Evolutionary conservation across 108 stramenopile species (phyloP).

Genomic region (Nitzschia sp.): DNA sequence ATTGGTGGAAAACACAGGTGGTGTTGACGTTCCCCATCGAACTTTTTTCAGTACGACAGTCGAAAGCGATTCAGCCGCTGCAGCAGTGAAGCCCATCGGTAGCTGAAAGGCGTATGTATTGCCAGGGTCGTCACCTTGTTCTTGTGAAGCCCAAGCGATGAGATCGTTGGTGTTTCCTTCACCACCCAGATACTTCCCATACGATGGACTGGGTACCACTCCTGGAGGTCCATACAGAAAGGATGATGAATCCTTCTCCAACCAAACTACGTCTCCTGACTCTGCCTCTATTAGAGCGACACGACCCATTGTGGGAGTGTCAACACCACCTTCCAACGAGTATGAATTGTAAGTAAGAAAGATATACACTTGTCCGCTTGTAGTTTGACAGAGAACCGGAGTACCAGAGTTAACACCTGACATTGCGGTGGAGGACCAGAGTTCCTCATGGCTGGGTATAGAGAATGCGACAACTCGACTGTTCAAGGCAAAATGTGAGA

Average conservation of each 20-base stretch:
- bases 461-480: conserved; percentile 34
- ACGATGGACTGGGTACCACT: conserved; percentile 18
- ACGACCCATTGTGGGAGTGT: conserved; percentile 6
- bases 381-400: conserved; percentile 18
- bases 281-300: conserved; percentile 19
- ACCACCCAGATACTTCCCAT: conserved; percentile 23
- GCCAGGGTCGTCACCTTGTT: conserved; percentile 16
- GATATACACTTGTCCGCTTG: conserved; percentile 15
- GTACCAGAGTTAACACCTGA: conserved; percentile 23
- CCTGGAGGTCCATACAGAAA: conserved; percentile 26
- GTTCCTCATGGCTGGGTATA: conserved; percentile 21
- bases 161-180: conserved; percentile 25
- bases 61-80: not conserved
- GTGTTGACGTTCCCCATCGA: conserved; percentile 27
- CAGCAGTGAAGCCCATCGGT: not conserved
- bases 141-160: conserved; percentile 25
- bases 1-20: conserved; percentile 16
- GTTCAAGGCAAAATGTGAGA: not conserved
- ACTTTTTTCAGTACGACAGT: conserved; percentile 24
- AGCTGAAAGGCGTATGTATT: conserved; percentile 28
- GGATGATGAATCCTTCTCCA: conserved; percentile 25
- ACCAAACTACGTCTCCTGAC: conserved; percentile 26
- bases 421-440: conserved; percentile 30
- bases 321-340: not conserved
- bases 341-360: conserved; percentile 24